Evolutionary conservation across 495 filamentous ascomycete genomes (phyloP).

Genomic region (Penicillium dipodomyicola): DNA sequence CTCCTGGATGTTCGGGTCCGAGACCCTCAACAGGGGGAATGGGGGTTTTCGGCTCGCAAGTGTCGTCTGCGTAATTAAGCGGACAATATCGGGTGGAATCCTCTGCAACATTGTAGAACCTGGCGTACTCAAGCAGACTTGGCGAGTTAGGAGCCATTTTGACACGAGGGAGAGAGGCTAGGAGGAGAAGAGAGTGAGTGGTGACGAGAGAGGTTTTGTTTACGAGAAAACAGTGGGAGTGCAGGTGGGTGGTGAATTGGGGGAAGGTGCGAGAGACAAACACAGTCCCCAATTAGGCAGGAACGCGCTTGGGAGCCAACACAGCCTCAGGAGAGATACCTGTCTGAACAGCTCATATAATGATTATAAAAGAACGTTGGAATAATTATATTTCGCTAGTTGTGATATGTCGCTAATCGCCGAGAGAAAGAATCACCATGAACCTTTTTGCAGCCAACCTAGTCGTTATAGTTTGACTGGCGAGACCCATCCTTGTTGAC

Average conservation of each 20-base stretch:
- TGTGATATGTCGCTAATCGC: slow-evolving; percentile 6
- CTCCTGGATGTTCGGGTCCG: neutral
- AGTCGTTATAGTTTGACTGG: slow-evolving; percentile 65
- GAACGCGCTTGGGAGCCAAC: neutral
- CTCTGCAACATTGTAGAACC: neutral
- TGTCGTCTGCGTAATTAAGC: neutral
- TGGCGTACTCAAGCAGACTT: neutral
- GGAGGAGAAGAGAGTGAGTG: neutral
- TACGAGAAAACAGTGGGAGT: neutral
- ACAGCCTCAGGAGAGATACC: neutral
- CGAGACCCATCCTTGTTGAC: slow-evolving; percentile 61
- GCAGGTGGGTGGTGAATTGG: neutral
- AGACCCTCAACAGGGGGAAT: neutral
- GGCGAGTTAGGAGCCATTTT: neutral
- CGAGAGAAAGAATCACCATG: slow-evolving; percentile 1
- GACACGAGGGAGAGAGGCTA: too few species aligned
- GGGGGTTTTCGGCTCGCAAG: neutral
- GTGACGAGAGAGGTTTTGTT: neutral
- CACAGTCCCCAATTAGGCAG: neutral
- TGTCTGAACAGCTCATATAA: neutral
- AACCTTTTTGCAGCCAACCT: slow-evolving; percentile 1
- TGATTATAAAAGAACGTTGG: neutral
- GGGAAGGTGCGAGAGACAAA: neutral
- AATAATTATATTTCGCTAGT: neutral
- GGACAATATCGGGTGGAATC: neutral